A percentile compares a stretch with the other conserved stretches of the same genome.
Conservation (phyloP, 169 alveolate genomes). For the Eimeria sp. region DNA sequence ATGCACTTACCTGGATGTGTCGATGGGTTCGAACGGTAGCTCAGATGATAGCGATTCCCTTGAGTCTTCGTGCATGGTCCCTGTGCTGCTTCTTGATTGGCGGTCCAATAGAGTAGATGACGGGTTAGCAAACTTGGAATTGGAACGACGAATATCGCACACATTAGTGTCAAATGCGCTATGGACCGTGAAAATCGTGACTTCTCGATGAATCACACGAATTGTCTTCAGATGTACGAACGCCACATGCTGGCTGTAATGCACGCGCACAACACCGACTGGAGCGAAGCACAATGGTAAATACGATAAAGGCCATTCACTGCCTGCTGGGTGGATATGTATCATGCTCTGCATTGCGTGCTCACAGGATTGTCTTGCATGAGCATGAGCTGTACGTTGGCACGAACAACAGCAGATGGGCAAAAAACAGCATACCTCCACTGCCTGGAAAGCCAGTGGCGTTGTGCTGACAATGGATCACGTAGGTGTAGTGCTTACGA, state of each 20-base stretch:
- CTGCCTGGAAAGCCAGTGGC: neutral
- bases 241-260: conserved; percentile 60
- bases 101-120: neutral
- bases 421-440: neutral
- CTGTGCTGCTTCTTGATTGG: conserved; percentile 45
- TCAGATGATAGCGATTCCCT: conserved; percentile 14
- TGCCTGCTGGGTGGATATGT: neutral
- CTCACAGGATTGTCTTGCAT: neutral
- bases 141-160: conserved; percentile 51
- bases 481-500: too few relatives aligned
- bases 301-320: neutral
- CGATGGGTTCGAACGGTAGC: conserved; percentile 65
- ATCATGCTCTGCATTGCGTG: neutral
- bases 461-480: neutral
- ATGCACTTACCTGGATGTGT: conserved; percentile 64
- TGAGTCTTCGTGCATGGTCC: conserved; percentile 19
- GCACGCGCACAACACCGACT: neutral
- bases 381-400: neutral
- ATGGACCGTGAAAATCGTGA: conserved; percentile 62
- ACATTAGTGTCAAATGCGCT: conserved; percentile 65
- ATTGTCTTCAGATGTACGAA: conserved; percentile 47
- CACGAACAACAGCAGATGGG: neutral
- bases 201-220: conserved; percentile 74
- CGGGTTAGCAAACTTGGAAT: conserved; percentile 20
- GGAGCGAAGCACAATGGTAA: neutral